Percentiles rank a stretch among this genome's conserved stretches.
phyloP scores from a whole-genome alignment of 352 stramenopile genomes.

The Globisporangium radiosum region DNA sequence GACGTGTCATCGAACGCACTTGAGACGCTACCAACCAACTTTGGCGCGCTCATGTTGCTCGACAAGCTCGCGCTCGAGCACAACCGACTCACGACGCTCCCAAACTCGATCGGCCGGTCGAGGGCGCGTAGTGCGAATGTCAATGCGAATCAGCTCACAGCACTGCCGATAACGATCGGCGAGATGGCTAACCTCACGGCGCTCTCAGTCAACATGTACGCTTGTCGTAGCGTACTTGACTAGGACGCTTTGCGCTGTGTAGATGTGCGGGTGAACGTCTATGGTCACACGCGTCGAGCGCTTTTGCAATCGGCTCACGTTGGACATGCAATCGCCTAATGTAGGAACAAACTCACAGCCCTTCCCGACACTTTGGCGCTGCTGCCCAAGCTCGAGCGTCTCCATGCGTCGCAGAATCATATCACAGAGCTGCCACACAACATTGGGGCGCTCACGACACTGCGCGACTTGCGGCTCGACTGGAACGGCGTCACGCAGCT shows the following conservation, averaged over 20 bases:
- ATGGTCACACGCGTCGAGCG: too few species aligned
- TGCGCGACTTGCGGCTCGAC: constrained; percentile 49
- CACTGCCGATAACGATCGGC: constrained; percentile 31
- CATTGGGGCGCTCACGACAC: constrained; percentile 36
- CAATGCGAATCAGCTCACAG: constrained; percentile 29
- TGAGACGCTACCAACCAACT: constrained; percentile 31
- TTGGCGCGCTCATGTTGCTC: constrained; percentile 29
- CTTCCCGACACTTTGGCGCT: constrained; percentile 32
- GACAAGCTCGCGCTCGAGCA: constrained; percentile 46
- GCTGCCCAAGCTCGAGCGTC: constrained; percentile 24
- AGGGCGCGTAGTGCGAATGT: constrained; percentile 31
- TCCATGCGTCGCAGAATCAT: constrained; percentile 46
- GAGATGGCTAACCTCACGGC: constrained; percentile 33
- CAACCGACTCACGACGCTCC: constrained; percentile 38
- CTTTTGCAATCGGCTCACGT: neutral
- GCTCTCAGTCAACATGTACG: constrained; percentile 41
- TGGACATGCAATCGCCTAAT: too few species aligned
- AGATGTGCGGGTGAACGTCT: neutral
- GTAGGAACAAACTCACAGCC: constrained; percentile 33
- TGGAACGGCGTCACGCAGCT: constrained; percentile 62
- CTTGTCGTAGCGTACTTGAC: neutral
- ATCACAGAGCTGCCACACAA: constrained; percentile 34
- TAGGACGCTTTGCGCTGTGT: too few species aligned
- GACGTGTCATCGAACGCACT: constrained; percentile 52
- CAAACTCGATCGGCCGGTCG: constrained; percentile 33